Percentiles rank a stretch among this genome's conserved stretches.
Evolutionary conservation across 495 filamentous ascomycete genomes (phyloP).

Genomic region (Hypoxylon lenormandii): DNA sequence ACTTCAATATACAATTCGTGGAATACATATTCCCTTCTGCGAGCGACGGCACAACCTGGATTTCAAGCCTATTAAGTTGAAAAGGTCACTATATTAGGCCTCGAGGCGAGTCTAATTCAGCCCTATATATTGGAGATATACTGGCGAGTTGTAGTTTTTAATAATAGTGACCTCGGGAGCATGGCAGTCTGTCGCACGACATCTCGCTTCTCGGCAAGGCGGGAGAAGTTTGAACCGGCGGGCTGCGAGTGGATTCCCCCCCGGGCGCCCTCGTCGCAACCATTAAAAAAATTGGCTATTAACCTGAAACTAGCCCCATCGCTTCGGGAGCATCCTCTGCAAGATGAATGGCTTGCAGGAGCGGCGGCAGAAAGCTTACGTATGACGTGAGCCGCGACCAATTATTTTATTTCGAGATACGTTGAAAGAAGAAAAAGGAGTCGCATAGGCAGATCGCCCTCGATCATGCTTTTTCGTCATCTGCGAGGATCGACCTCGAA

Average conservation of each 20-base stretch:
- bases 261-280: background rate
- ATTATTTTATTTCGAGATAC: conserved; percentile 18
- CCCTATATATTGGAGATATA: background rate
- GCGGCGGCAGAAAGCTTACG: conserved; percentile 25
- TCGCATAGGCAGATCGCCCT: conserved; percentile 12
- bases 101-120: background rate
- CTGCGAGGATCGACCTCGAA: conserved; percentile 7
- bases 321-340: conserved; percentile 38
- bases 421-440: conserved; percentile 12
- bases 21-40: too few relatives aligned
- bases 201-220: conserved; percentile 5
- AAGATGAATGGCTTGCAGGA: conserved; percentile 39
- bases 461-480: conserved; percentile 11
- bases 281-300: conserved; percentile 1
- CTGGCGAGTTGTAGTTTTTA: too few relatives aligned
- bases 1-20: too few relatives aligned
- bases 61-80: too few relatives aligned
- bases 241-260: background rate
- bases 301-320: conserved; percentile 36
- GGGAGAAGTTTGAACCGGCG: conserved; percentile 11
- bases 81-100: too few relatives aligned
- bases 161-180: background rate
- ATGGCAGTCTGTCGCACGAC: background rate
- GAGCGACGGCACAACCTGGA: too few relatives aligned
- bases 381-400: conserved; percentile 25